These are phyloP conservation scores for Cordyceps sp. DNA, from an alignment of 2,329 filamentous ascomycete genomes.

Conservation along the genomic window DNA sequence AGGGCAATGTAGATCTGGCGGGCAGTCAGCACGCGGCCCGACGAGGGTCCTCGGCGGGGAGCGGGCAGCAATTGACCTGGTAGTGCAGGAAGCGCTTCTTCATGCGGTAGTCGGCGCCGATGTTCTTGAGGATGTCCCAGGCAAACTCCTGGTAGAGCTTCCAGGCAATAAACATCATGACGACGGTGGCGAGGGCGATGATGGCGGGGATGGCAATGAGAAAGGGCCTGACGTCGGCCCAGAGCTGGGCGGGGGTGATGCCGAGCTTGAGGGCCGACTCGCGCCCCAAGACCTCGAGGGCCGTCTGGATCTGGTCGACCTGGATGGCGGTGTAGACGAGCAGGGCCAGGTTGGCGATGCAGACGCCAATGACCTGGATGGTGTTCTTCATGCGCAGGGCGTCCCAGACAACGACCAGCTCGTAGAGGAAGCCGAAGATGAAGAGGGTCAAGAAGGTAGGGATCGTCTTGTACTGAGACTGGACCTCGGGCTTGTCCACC, in stretches of 20 bases:
- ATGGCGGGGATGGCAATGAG: conserved; percentile 75
- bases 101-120: conserved; percentile 91
- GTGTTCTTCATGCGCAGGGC: conserved; percentile 91
- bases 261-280: conserved; percentile 25
- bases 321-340: conserved; percentile 89
- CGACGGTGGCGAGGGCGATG: conserved; percentile 56
- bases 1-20: conserved; percentile 93
- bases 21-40: too few species aligned
- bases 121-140: conserved; percentile 99
- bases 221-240: conserved; percentile 54
- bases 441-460: conserved; percentile 92
- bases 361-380: conserved; percentile 93
- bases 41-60: too few species aligned
- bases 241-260: conserved; percentile 32
- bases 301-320: conserved; percentile 72
- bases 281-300: conserved; percentile 38
- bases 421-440: conserved; percentile 93
- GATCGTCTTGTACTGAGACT: conserved; percentile 52
- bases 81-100: conserved; percentile 93
- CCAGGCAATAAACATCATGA: conserved; percentile 68
- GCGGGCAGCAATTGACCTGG: conserved; percentile 51
- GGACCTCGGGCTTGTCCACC: conserved; percentile 19
- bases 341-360: conserved; percentile 79
- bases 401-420: conserved; percentile 81
- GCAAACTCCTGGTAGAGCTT: conserved; percentile 97